Evolutionary conservation across 257 asterid genomes (phyloP).

Genomic region (Solanum pinnatisectum): DNA sequence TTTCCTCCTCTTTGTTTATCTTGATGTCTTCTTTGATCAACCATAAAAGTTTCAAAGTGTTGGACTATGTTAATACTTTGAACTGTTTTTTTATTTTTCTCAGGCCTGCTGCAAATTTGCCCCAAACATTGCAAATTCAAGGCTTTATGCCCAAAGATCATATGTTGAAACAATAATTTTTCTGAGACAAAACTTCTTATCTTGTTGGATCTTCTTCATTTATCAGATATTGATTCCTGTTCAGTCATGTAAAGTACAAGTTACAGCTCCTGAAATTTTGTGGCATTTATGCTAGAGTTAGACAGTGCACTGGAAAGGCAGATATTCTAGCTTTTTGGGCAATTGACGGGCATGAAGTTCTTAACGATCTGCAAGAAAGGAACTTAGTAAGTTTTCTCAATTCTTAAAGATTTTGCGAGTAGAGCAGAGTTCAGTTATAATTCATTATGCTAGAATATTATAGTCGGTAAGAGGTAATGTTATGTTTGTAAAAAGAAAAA

Average conservation of each 20-base stretch:
- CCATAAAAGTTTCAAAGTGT: background rate
- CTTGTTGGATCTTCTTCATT: slow-evolving; percentile 5
- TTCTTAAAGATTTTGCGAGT: background rate
- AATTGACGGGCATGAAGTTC: slow-evolving; percentile 83
- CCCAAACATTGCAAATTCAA: slow-evolving; percentile 75
- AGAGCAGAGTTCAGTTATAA: background rate
- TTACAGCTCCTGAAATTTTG: background rate
- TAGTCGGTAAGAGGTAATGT: background rate
- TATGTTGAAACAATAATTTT: slow-evolving; percentile 78
- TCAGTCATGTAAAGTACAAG: background rate
- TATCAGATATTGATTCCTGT: background rate
- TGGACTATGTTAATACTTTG: background rate
- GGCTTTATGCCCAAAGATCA: slow-evolving; percentile 81
- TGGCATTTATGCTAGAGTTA: slow-evolving; percentile 7
- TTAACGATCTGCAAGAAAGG: slow-evolving; percentile 83
- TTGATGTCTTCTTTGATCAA: background rate
- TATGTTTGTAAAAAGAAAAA: background rate
- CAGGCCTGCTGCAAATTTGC: slow-evolving; percentile 97
- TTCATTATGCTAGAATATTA: background rate
- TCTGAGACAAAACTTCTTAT: background rate
- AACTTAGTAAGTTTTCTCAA: slow-evolving; percentile 62
- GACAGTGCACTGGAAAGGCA: slow-evolving; percentile 81
- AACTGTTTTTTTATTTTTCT: background rate
- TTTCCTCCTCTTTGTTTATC: background rate
- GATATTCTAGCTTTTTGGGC: slow-evolving; percentile 88